Conservation (phyloP, 73 alveolate species). For the Effrenium voratum region DNA sequence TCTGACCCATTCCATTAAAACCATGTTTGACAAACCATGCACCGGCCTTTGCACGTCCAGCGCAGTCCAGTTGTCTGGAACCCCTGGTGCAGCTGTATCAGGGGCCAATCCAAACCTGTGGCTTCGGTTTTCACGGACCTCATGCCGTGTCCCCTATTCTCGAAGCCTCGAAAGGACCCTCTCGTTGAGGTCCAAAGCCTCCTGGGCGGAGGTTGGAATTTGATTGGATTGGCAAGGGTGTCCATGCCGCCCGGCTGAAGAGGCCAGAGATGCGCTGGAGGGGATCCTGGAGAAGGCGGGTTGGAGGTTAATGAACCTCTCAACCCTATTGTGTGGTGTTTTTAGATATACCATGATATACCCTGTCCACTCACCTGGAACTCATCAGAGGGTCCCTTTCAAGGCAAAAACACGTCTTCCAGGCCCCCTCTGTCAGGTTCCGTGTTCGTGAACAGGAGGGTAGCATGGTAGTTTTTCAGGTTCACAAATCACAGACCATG, state of each 20-base stretch:
- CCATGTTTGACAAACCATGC: neutral
- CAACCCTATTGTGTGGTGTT: no score
- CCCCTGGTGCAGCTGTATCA: neutral
- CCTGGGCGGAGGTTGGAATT: neutral
- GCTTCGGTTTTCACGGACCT: neutral
- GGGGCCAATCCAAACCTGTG: neutral
- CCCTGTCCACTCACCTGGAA: no score
- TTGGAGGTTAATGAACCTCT: neutral
- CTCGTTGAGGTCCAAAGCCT: neutral
- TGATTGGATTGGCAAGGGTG: neutral
- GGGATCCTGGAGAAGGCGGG: slow-evolving; percentile 41
- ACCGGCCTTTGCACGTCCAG: neutral
- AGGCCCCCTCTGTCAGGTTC: no score
- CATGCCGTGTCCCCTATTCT: neutral
- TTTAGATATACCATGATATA: no score
- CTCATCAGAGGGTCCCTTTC: no score
- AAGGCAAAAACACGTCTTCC: no score
- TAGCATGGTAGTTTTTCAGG: no score
- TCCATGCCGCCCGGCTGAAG: neutral
- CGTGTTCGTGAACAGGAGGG: no score
- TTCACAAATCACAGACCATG: no score
- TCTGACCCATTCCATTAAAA: no score
- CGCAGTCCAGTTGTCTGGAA: neutral
- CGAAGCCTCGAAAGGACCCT: neutral
- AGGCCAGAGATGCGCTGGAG: slow-evolving; percentile 43